Base-by-base conservation (phyloP, 2,329 filamentous ascomycete genomes). In the Aspergillus candidus region DNA sequence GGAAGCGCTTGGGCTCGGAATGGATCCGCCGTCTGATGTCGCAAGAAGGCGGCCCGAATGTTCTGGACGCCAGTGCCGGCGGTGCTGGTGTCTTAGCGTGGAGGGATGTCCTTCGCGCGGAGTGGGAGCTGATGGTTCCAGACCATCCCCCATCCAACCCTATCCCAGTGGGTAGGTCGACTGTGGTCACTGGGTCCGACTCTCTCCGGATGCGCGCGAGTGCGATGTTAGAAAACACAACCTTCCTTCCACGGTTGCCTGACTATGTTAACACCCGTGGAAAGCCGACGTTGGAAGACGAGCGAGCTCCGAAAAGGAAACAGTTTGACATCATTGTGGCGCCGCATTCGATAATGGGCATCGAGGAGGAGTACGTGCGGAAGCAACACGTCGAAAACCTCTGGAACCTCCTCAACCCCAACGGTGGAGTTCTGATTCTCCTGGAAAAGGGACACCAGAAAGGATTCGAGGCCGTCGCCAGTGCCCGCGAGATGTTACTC, bases 401-500 rank as follows among this genome's bases (percentile, higher is more conserved):
- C 1, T 98, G 93, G 93, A 83, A 80, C 11, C 74, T 96, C 40
- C 74, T 96, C 4, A 87, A 86, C 41, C 86, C 86, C 1, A 77
- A 90, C 13, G 91, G 91, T 1, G 93, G 93, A 31, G 78, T 98
- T 11, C 74, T 98, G 4, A 79, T 97, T 38, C 69, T 97, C 3
- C 71, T 96, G 15, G 93, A 98, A 64, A 97, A 96, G 65, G 93
- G 89, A 0, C 80, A 94, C 11, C 87, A 89, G 11, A 81, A 88
- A 35, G 93, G 93, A 0, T 98, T 98, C 54, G 93, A 97, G 63
- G 86, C 88, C 11, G 80, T 98, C 33, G 91, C 88, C 10, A 86
- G 85, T 38, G 89, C 90, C 5, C 82, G 93, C 39, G 78, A 89
- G 34, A 80, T 86, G 47, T 72, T 98, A 1, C 73, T 97, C 1